Base-by-base conservation (phyloP, 2,329 filamentous ascomycete species). In the Fonsecaea monophora region DNA sequence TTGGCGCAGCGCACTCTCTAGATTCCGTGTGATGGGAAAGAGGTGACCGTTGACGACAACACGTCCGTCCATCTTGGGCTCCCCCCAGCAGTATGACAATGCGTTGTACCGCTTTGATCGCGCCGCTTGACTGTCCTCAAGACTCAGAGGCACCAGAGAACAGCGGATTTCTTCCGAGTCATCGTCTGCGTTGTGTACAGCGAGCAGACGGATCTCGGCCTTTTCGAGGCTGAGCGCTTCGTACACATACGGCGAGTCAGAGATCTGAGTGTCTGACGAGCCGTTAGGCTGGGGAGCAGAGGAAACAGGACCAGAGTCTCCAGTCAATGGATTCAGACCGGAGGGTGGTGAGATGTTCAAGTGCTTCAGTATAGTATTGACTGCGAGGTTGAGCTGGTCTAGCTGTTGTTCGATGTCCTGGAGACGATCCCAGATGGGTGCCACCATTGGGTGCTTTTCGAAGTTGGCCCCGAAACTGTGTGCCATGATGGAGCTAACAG, bases 61-160 rank as follows among this genome's bases (percentile, higher is more conserved):
- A 13, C 32, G 34, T 2, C 42, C 38, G n/a, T 64, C 54, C 40
- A 59, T 59, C 34, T 42, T 59, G 5, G 54, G 62, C 35, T 62
- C 54, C 2, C 55, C 62, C 62, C 54, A 64, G 54, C 38, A 38
- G 34, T 64, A 64, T 7, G 65, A 60, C n/a, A 65, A 50, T 13
- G 61, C 57, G 34, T 64, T 56, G 65, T 60, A 67, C 30, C 53
- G 32, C 15, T 60, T 64, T 25, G 45, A 37, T 13, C 18, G 37
- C n/a, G 50, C 13, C n/a, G 48, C 35, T 32, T 35, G 32, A 30
- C 10, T 4, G 10, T 38, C 53, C 57, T 64, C 54, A 4, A 59
- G 38, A 37, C 32, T 32, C 21, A 64, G 13, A 38, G 12, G 32
- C 12, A 53, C 54, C 30, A 64, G n/a, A 6, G 38, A 18, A 25